phyloP scores from a whole-genome alignment of 192 early-diverging fungal genomes.

The Podila epigama region DNA sequence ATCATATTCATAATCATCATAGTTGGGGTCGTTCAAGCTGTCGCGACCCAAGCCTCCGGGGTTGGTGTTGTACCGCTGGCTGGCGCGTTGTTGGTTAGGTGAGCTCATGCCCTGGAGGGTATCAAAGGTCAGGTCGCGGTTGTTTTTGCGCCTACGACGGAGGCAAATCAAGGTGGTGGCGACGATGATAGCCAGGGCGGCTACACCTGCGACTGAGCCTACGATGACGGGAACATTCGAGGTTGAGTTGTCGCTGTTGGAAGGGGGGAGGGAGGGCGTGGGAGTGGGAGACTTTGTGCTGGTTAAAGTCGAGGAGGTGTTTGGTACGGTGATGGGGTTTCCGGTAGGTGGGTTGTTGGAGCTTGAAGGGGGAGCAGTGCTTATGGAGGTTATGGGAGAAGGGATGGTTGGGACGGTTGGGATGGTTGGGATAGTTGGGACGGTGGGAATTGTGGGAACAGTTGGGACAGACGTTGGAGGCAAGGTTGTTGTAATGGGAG shows the following conservation, averaged over 20 bases:
- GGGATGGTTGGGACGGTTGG: neutral
- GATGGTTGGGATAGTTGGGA: neutral
- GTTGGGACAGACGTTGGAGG: neutral
- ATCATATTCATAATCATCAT: conserved; percentile 37
- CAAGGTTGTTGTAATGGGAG: neutral
- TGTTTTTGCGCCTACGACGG: conserved; percentile 27
- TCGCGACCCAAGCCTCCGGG: neutral
- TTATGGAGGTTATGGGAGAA: neutral
- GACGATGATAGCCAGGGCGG: conserved; percentile 23
- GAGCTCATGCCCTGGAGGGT: conserved; percentile 30
- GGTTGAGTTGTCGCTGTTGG: neutral
- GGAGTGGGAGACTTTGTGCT: neutral
- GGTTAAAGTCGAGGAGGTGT: neutral
- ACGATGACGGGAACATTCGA: conserved; percentile 40
- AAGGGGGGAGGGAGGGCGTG: neutral
- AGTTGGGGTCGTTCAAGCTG: neutral
- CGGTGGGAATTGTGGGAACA: neutral
- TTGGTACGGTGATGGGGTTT: neutral
- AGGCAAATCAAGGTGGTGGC: conserved; percentile 36
- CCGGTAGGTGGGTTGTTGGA: neutral
- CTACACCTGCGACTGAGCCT: conserved; percentile 19
- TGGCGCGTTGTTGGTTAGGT: neutral
- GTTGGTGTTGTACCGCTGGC: conserved; percentile 10
- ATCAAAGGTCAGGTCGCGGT: conserved; percentile 37
- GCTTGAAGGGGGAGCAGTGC: neutral